A percentile compares a stretch with the other conserved stretches of the same genome.
Conservation (phyloP, 306 rosid genomes). For the Prunus armeniaca region DNA sequence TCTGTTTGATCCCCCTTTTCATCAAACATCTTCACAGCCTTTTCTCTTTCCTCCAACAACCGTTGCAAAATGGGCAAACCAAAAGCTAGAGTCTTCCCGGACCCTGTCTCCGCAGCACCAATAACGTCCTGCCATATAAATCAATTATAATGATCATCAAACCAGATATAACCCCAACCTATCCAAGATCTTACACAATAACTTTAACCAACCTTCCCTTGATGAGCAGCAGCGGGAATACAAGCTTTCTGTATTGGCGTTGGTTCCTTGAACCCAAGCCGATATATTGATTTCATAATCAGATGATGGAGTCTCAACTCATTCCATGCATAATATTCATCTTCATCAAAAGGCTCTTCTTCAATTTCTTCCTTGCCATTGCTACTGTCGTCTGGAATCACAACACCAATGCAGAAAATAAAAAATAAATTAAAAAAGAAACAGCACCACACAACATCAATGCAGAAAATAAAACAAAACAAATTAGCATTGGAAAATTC, state of each 20-base stretch:
- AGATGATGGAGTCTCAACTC: constrained; percentile 91
- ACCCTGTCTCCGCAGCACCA: constrained; percentile 98
- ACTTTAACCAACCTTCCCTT: constrained; percentile 75
- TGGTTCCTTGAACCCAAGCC: constrained; percentile 89
- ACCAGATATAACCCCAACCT: not conserved
- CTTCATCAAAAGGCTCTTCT: constrained; percentile 53
- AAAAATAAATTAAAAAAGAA: not conserved
- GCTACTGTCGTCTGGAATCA: constrained; percentile 31
- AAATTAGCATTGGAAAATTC: not conserved
- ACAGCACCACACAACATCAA: not conserved
- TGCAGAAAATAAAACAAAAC: not conserved
- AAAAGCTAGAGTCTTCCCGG: constrained; percentile 96
- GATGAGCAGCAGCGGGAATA: constrained; percentile 95
- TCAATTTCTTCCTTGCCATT: constrained; percentile 37
- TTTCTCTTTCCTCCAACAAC: constrained; percentile 81
- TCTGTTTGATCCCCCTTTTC: constrained; percentile 51
- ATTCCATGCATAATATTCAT: constrained; percentile 76
- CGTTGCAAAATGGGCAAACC: constrained; percentile 98
- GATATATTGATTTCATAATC: constrained; percentile 70
- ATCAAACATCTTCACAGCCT: constrained; percentile 44
- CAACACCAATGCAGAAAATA: not conserved
- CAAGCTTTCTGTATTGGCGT: constrained; percentile 92
- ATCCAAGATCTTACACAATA: constrained; percentile 21
- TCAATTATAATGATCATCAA: constrained; percentile 20
- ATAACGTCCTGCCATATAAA: constrained; percentile 71